Conservation (phyloP, 2,329 filamentous ascomycete genomes). For the Aciculosporium take region DNA sequence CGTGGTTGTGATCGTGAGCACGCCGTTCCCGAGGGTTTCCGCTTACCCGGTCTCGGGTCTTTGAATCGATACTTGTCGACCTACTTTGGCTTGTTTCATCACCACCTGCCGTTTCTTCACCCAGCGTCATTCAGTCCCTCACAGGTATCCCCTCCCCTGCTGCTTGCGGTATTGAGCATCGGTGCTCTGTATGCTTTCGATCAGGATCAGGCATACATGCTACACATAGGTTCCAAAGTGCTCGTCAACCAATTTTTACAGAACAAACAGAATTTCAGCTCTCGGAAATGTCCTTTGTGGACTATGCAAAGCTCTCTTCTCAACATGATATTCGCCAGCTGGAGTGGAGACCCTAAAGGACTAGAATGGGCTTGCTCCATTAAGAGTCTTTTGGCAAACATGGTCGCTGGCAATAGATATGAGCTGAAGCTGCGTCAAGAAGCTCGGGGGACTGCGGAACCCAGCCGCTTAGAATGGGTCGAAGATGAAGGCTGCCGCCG, state of each 20-base stretch:
- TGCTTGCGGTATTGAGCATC: constrained; percentile 85
- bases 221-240: constrained; percentile 95
- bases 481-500: constrained; percentile 92
- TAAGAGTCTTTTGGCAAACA: constrained; percentile 93
- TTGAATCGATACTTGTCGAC: constrained; percentile 88
- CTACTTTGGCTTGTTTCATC: constrained; percentile 95
- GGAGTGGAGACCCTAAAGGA: constrained; percentile 95
- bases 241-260: constrained; percentile 93
- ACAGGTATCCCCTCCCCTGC: constrained; percentile 62
- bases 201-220: constrained; percentile 89
- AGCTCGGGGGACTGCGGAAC: constrained; percentile 60
- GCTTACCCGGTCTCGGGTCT: constrained; percentile 63
- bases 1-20: constrained; percentile 66
- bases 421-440: constrained; percentile 89
- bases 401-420: constrained; percentile 95
- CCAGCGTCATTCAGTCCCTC: constrained; percentile 79
- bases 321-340: constrained; percentile 98
- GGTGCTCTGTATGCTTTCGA: constrained; percentile 95
- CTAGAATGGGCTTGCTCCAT: constrained; percentile 98
- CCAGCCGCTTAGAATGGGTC: constrained; percentile 81
- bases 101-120: constrained; percentile 90
- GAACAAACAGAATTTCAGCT: constrained; percentile 98
- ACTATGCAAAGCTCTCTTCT: constrained; percentile 94
- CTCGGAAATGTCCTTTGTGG: constrained; percentile 91
- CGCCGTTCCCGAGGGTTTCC: constrained; percentile 77